phyloP scores from a whole-genome alignment of 352 stramenopile species.

The Phytopythium vexans region DNA sequence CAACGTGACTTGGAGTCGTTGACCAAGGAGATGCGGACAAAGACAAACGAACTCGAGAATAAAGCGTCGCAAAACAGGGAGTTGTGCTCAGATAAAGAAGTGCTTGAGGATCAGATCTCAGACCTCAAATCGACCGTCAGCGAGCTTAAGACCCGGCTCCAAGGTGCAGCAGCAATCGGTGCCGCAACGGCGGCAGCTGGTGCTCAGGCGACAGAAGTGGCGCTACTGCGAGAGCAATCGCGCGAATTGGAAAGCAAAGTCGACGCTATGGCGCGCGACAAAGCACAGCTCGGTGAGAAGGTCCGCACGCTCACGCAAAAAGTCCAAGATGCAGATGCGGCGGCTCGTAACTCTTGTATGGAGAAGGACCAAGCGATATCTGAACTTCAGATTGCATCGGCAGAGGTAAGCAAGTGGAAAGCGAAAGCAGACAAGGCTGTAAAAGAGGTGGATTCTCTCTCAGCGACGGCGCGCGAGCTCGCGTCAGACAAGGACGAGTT shows the following conservation, averaged over 20 bases:
- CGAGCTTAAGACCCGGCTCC: slow-evolving; percentile 10
- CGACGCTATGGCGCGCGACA: slow-evolving; percentile 19
- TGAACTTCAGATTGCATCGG: slow-evolving; percentile 10
- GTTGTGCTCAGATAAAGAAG: slow-evolving; percentile 19
- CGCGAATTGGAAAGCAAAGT: slow-evolving; percentile 24
- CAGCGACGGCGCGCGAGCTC: slow-evolving; percentile 11
- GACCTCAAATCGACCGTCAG: slow-evolving; percentile 15
- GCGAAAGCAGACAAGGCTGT: slow-evolving; percentile 26
- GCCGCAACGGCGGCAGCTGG: slow-evolving; percentile 1
- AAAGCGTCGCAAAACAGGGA: slow-evolving; percentile 17
- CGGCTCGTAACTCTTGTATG: background rate
- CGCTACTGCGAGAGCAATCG: slow-evolving; percentile 16
- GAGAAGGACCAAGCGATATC: slow-evolving; percentile 18
- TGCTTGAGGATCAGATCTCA: slow-evolving; percentile 24
- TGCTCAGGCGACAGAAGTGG: slow-evolving; percentile 5
- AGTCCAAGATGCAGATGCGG: slow-evolving; percentile 16
- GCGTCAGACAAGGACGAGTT: slow-evolving; percentile 28
- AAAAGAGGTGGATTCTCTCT: slow-evolving; percentile 28
- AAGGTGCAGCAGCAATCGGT: background rate
- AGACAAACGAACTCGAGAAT: slow-evolving; percentile 17
- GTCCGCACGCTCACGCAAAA: slow-evolving; percentile 14
- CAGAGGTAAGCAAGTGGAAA: slow-evolving; percentile 30
- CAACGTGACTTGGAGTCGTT: slow-evolving; percentile 17
- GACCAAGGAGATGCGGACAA: slow-evolving; percentile 14
- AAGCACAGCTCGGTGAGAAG: slow-evolving; percentile 32